Conservation (phyloP, 2,329 filamentous ascomycete genomes). For the Epichloe coenophiala region DNA sequence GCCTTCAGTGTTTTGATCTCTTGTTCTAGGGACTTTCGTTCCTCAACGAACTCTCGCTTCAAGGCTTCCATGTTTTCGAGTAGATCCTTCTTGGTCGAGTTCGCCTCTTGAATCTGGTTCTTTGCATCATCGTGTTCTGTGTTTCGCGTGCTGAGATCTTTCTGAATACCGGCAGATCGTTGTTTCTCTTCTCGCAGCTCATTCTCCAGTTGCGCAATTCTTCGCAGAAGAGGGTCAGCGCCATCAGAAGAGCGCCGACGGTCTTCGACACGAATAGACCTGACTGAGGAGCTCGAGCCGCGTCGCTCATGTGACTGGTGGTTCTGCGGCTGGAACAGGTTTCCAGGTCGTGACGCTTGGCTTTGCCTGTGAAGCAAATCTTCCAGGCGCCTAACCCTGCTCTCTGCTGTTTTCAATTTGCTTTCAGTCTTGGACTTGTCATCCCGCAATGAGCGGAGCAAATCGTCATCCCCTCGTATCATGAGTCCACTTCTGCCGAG, state of each 20-base stretch:
- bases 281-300: slow-evolving; percentile 36
- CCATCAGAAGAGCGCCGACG: slow-evolving; percentile 33
- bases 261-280: slow-evolving; percentile 30
- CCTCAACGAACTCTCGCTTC: slow-evolving; percentile 74
- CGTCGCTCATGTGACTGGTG: slow-evolving; percentile 34
- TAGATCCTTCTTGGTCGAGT: slow-evolving; percentile 86
- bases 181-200: slow-evolving; percentile 67
- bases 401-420: slow-evolving; percentile 70
- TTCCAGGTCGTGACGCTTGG: slow-evolving; percentile 41
- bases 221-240: slow-evolving; percentile 31
- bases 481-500: slow-evolving; percentile 78
- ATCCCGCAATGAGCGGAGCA: slow-evolving; percentile 62
- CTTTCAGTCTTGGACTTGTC: slow-evolving; percentile 66
- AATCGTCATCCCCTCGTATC: slow-evolving; percentile 76
- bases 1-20: slow-evolving; percentile 67
- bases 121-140: slow-evolving; percentile 48
- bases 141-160: slow-evolving; percentile 47
- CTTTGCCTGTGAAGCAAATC: slow-evolving; percentile 80
- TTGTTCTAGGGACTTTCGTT: slow-evolving; percentile 68
- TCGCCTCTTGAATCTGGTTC: slow-evolving; percentile 67
- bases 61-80: slow-evolving; percentile 89
- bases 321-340: slow-evolving; percentile 38
- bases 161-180: slow-evolving; percentile 50
- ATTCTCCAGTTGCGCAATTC: slow-evolving; percentile 55
- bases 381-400: slow-evolving; percentile 79